Evolutionary conservation across 208 protist species (phyloP).

Genomic region (Trypanosoma mega): DNA sequence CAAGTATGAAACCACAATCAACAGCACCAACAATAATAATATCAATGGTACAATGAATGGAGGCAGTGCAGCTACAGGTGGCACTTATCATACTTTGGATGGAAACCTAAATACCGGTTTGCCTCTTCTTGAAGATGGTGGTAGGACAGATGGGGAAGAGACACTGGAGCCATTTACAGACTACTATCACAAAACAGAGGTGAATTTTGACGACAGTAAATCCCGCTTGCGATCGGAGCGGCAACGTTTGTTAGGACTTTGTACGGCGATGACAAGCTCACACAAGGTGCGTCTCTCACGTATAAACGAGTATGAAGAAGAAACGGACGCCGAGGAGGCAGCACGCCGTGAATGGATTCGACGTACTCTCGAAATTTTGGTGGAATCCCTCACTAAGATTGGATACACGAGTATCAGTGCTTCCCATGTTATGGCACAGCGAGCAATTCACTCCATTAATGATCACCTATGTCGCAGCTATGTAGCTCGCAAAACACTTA

Average conservation of each 20-base stretch:
- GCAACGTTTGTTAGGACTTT: slow-evolving; percentile 38
- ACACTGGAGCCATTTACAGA: slow-evolving; percentile 10
- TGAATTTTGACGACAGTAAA: slow-evolving; percentile 28
- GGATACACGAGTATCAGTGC: slow-evolving; percentile 68
- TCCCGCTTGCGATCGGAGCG: slow-evolving; percentile 55
- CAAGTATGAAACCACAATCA: not conserved
- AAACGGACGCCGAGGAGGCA: slow-evolving; percentile 46
- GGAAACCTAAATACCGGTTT: too few species aligned
- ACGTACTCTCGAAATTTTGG: slow-evolving; percentile 45
- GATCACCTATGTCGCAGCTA: slow-evolving; percentile 61
- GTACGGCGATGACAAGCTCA: slow-evolving; percentile 31
- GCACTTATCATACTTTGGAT: too few species aligned
- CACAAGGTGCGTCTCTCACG: slow-evolving; percentile 37
- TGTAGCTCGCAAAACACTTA: slow-evolving; percentile 42
- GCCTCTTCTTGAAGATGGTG: not conserved
- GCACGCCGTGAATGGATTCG: slow-evolving; percentile 43
- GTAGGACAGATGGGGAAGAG: not conserved
- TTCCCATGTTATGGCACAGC: slow-evolving; percentile 81
- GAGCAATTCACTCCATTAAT: slow-evolving; percentile 72
- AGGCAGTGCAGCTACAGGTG: too few species aligned
- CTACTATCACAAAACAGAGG: slow-evolving; percentile 26
- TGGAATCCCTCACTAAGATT: slow-evolving; percentile 64
- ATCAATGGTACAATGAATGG: not conserved
- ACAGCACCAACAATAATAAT: not conserved
- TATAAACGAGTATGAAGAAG: slow-evolving; percentile 36